Percentiles rank a stretch among this genome's conserved stretches.
Evolutionary conservation across 768 basidiomycete species (phyloP).

Genomic region (Kwoniella botswanensis): DNA sequence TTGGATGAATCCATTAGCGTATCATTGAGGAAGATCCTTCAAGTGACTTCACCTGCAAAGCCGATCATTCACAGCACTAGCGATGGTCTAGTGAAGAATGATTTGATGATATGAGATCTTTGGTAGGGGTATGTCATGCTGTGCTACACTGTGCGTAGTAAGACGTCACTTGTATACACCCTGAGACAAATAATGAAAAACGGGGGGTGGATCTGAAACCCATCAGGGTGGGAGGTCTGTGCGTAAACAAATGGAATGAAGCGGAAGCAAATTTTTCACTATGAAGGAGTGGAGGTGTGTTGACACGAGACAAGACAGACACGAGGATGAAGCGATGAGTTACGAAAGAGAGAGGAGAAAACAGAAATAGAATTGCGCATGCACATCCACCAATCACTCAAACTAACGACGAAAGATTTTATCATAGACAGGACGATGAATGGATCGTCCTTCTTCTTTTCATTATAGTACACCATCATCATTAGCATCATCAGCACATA

Average conservation of each 20-base stretch:
- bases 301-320: neutral
- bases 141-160: neutral
- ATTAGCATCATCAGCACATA: neutral
- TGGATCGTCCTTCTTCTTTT: neutral
- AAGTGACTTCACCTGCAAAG: neutral
- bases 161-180: neutral
- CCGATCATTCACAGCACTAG: neutral
- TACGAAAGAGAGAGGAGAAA: neutral
- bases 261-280: neutral
- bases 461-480: slow-evolving; percentile 2
- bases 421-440: neutral
- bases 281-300: neutral
- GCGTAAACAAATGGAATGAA: slow-evolving; percentile 4
- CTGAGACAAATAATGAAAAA: slow-evolving; percentile 1
- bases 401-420: neutral
- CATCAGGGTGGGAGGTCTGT: slow-evolving; percentile 1
- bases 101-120: neutral
- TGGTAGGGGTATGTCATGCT: slow-evolving; percentile 17
- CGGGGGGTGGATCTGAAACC: neutral
- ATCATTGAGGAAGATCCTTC: neutral
- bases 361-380: slow-evolving; percentile 1
- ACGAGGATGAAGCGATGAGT: neutral
- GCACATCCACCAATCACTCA: too few species aligned
- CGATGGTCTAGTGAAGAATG: too few species aligned
- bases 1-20: neutral